Conservation (phyloP, 2,329 filamentous ascomycete genomes). For the Nemania sp. region DNA sequence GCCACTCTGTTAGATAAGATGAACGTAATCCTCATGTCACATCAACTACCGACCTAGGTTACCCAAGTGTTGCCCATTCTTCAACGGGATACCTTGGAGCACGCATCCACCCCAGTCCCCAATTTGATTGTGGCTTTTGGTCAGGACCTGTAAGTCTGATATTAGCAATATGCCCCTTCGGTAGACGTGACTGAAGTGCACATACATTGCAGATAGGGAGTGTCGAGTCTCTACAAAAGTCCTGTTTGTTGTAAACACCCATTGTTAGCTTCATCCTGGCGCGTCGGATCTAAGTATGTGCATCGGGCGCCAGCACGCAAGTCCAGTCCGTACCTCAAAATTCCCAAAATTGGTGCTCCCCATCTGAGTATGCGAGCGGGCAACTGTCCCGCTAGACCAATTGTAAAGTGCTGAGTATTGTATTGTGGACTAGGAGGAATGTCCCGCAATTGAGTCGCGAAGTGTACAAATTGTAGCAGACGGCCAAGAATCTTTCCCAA, state of each 20-base stretch:
- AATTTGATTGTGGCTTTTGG: conserved; percentile 67
- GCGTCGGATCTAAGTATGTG: not conserved
- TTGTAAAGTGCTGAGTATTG: conserved; percentile 18
- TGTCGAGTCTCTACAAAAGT: conserved; percentile 87
- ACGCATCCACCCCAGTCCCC: conserved; percentile 76
- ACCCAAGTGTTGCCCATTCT: conserved; percentile 73
- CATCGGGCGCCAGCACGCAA: conserved; percentile 4
- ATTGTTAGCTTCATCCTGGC: conserved; percentile 36
- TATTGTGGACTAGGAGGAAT: conserved; percentile 19
- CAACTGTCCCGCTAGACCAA: conserved; percentile 44
- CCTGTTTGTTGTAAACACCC: conserved; percentile 59
- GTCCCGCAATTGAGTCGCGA: conserved; percentile 33
- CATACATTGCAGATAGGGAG: conserved; percentile 87
- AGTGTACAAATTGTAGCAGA: conserved; percentile 20
- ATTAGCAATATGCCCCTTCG: conserved; percentile 36
- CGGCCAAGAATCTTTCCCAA: conserved; percentile 1
- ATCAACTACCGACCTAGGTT: conserved; percentile 77
- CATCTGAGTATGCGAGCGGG: conserved; percentile 56
- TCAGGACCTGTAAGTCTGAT: conserved; percentile 69
- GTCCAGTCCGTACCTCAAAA: conserved; percentile 62
- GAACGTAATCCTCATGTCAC: not conserved
- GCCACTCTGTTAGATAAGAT: conserved; percentile 42
- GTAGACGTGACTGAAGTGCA: conserved; percentile 41
- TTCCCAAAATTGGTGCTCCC: conserved; percentile 72
- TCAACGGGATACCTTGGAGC: conserved; percentile 79